Conservation (phyloP, 441 rosid genomes). For the Macaranga tanarius region DNA sequence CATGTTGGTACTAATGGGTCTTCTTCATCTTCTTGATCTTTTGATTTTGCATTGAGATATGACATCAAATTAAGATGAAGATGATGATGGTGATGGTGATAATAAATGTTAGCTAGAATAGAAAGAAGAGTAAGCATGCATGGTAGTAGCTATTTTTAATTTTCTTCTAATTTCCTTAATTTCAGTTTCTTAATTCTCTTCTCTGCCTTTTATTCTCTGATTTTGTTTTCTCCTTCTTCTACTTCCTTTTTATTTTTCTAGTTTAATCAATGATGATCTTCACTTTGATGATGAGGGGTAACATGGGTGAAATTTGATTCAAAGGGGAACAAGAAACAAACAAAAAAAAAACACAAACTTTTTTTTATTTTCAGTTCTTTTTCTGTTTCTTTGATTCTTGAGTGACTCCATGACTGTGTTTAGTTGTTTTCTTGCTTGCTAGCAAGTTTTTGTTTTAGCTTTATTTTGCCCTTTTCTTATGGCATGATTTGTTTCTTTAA, state of each 20-base stretch:
- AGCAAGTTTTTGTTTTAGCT: background rate
- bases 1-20: slow-evolving; percentile 57
- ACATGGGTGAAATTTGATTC: slow-evolving; percentile 34
- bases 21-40: slow-evolving; percentile 66
- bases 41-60: background rate
- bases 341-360: slow-evolving; percentile 11
- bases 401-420: background rate
- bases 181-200: background rate
- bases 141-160: slow-evolving; percentile 35
- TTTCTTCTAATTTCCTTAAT: background rate
- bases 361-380: slow-evolving; percentile 21
- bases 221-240: slow-evolving; percentile 14
- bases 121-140: slow-evolving; percentile 37
- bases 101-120: slow-evolving; percentile 48
- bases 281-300: slow-evolving; percentile 37
- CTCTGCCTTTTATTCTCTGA: background rate
- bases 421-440: background rate
- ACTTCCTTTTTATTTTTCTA: slow-evolving; percentile 8
- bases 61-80: slow-evolving; percentile 14
- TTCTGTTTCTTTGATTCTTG: background rate
- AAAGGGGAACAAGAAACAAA: slow-evolving; percentile 17
- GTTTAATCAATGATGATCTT: slow-evolving; percentile 39
- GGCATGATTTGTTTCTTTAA: background rate
- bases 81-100: slow-evolving; percentile 6
- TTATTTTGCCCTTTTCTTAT: background rate